These are phyloP conservation scores for Plasmodium coatneyi DNA, from an alignment of 169 alveolate genomes.

Conservation along the genomic window DNA sequence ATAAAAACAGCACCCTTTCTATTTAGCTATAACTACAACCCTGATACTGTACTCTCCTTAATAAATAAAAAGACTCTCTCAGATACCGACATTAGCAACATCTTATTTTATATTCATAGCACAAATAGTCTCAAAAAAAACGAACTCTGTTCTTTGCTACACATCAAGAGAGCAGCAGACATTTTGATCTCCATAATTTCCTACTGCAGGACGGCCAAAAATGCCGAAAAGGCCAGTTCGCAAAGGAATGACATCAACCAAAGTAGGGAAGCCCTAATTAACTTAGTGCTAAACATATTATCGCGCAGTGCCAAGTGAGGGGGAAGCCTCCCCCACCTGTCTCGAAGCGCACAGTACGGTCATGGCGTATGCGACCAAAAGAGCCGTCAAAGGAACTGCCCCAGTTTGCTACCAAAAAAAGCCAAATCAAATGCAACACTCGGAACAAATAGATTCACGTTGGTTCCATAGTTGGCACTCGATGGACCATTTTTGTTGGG, in stretches of 20 bases:
- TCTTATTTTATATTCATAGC: conserved; percentile 22
- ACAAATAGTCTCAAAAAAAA: conserved; percentile 69
- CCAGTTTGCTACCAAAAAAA: no score
- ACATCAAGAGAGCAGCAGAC: conserved; percentile 62
- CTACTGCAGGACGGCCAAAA: conserved; percentile 16
- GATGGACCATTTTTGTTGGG: background rate
- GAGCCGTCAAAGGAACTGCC: background rate
- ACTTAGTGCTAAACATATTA: conserved; percentile 7
- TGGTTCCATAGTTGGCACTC: background rate
- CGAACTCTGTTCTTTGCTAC: conserved; percentile 62
- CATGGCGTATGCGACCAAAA: background rate
- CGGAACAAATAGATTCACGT: background rate
- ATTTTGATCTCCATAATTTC: conserved; percentile 31
- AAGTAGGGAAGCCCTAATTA: conserved; percentile 25
- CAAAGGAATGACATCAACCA: conserved; percentile 37
- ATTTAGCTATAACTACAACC: conserved; percentile 55
- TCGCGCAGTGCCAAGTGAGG: conserved; percentile 33
- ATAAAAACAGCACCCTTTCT: conserved; percentile 84
- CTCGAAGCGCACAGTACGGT: background rate
- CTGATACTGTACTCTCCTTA: conserved; percentile 20
- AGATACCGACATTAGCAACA: conserved; percentile 26
- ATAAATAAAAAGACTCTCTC: conserved; percentile 38
- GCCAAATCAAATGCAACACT: background rate
- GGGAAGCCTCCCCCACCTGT: background rate
- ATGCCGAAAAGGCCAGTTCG: background rate